Percentiles rank a stretch among this genome's conserved stretches.
These are phyloP conservation scores for Leishmania mexicana DNA, from an alignment of 208 protist genomes.

Conservation along the genomic window DNA sequence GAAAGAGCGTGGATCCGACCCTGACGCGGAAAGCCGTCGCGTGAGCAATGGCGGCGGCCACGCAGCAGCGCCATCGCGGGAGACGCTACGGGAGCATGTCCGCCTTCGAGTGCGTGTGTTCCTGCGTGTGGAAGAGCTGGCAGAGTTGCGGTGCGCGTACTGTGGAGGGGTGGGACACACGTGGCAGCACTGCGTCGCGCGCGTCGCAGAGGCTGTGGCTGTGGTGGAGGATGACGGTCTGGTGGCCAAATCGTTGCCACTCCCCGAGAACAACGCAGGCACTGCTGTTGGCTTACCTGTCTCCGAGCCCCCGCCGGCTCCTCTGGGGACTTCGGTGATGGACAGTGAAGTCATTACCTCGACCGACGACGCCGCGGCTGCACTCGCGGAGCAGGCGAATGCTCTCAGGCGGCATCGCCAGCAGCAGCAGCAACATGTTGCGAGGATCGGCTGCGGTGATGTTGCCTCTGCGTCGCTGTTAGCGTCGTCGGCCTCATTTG, in stretches of 20 bases:
- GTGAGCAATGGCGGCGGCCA: background rate
- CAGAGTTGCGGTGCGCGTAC: conserved; percentile 27
- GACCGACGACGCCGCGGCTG: conserved; percentile 26
- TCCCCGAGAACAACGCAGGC: background rate
- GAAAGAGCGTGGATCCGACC: background rate
- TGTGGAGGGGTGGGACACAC: conserved; percentile 36
- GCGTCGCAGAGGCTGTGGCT: conserved; percentile 8
- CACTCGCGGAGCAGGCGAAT: conserved; percentile 12
- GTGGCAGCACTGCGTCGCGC: conserved; percentile 39
- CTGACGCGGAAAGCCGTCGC: background rate
- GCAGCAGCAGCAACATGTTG: conserved; percentile 6
- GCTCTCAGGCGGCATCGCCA: background rate
- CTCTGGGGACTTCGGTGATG: conserved; percentile 7
- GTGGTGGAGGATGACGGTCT: conserved; percentile 2
- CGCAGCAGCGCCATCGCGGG: background rate
- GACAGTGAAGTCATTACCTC: conserved; percentile 17
- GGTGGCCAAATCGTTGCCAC: background rate
- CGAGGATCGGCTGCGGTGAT: background rate
- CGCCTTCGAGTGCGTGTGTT: conserved; percentile 19
- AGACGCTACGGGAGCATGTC: background rate
- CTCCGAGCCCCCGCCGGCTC: too few relatives aligned
- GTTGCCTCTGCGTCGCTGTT: background rate
- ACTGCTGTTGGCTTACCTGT: background rate
- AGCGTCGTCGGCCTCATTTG: background rate
- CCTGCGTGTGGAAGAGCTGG: conserved; percentile 42